phyloP scores from a whole-genome alignment of 1,139 yeast genomes.

The Scheffersomyces titani region DNA sequence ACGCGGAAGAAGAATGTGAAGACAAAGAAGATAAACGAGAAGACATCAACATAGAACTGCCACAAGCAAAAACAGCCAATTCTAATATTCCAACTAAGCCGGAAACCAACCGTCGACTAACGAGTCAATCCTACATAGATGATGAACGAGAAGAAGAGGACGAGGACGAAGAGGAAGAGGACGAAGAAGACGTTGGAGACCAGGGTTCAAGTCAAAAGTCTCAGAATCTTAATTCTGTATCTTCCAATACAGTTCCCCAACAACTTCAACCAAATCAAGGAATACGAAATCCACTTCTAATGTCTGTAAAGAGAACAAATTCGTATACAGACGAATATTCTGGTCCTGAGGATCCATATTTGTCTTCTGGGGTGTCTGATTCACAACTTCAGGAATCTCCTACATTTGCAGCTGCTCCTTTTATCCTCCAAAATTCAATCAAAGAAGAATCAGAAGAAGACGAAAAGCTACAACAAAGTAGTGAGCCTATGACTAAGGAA shows the following conservation, averaged over 20 bases:
- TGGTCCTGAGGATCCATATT: conserved; percentile 15
- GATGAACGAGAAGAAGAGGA: not conserved
- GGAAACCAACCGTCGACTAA: not conserved
- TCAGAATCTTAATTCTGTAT: not conserved
- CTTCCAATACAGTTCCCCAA: not conserved
- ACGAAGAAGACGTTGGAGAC: conserved; percentile 8
- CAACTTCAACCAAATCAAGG: not conserved
- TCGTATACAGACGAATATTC: conserved; percentile 6
- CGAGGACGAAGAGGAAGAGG: conserved; percentile 15
- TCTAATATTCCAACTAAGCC: not conserved
- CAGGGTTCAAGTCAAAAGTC: conserved; percentile 3
- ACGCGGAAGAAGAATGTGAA: conserved; percentile 1
- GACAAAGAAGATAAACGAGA: not conserved
- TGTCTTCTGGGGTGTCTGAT: conserved; percentile 28
- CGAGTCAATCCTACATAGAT: not conserved
- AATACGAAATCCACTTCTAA: not conserved
- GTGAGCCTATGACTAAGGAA: not conserved
- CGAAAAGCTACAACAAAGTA: not conserved
- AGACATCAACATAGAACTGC: not conserved
- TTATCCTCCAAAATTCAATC: conserved; percentile 6
- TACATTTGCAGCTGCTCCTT: conserved; percentile 6
- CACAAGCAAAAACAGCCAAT: not conserved
- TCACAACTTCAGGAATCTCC: conserved; percentile 1
- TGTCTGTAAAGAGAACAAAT: not conserved
- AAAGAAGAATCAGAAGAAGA: conserved; percentile 14